Evolutionary conservation across 1,139 yeast genomes (phyloP).

Genomic region (Saccharomyces uvarum): DNA sequence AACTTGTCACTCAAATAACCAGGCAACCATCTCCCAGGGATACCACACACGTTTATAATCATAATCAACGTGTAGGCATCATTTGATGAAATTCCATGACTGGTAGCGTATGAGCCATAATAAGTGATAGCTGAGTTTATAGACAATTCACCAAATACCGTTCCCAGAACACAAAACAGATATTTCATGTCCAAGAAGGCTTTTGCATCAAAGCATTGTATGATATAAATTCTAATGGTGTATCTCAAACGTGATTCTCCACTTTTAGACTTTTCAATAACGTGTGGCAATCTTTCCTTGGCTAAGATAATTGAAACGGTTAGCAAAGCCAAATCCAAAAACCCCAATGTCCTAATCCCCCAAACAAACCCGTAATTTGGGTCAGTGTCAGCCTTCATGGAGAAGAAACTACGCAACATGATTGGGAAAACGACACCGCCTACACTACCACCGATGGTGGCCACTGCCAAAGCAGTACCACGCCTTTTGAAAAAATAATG

Average conservation of each 20-base stretch:
- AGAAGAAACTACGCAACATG: constrained; percentile 46
- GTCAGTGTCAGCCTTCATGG: constrained; percentile 9
- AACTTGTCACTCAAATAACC: constrained; percentile 42
- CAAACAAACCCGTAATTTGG: constrained; percentile 47
- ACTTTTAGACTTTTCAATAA: constrained; percentile 4
- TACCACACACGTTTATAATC: constrained; percentile 42
- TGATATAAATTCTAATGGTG: constrained; percentile 16
- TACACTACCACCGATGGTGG: constrained; percentile 60
- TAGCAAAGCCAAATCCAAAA: constrained; percentile 42
- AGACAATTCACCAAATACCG: constrained; percentile 38
- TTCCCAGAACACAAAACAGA: constrained; percentile 37
- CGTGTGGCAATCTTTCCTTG: constrained; percentile 36
- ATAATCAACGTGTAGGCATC: constrained; percentile 42
- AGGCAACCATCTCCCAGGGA: constrained; percentile 45
- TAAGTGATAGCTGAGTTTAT: constrained; percentile 40
- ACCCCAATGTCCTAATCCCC: constrained; percentile 51
- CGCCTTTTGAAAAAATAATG: constrained; percentile 56
- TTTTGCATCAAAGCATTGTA: constrained; percentile 38
- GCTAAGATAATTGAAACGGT: constrained; percentile 34
- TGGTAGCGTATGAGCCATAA: constrained; percentile 44
- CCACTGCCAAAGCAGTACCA: constrained; percentile 54
- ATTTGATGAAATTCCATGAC: constrained; percentile 37
- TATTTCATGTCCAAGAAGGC: constrained; percentile 38
- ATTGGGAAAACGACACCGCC: constrained; percentile 62
- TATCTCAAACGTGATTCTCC: constrained; percentile 11